Conservation (phyloP, 2,329 filamentous ascomycete species). For the Trichophyton benhamiae region DNA sequence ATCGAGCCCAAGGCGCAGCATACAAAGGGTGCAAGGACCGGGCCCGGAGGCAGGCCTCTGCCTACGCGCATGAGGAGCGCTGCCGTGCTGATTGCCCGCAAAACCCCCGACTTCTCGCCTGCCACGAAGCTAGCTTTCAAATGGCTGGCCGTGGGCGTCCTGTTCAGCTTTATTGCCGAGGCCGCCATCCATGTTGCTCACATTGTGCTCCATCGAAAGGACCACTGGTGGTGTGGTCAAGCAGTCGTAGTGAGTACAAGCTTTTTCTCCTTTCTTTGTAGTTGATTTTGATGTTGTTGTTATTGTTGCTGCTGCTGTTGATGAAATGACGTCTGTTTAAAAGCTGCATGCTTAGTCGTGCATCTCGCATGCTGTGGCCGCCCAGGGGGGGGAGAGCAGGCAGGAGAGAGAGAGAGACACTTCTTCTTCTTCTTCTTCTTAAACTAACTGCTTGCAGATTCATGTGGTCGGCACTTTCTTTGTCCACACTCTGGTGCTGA, state of each 20-base stretch:
- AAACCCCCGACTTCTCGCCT: slow-evolving; percentile 48
- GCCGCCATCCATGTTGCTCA: slow-evolving; percentile 61
- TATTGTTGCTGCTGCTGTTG: too few relatives aligned
- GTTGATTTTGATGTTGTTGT: too few relatives aligned
- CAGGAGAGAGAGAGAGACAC: not conserved
- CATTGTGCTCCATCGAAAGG: slow-evolving; percentile 52
- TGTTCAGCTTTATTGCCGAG: slow-evolving; percentile 65
- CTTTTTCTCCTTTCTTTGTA: not conserved
- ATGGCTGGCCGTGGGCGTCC: slow-evolving; percentile 57
- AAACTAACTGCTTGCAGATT: slow-evolving; percentile 43
- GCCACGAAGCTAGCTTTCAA: slow-evolving; percentile 60
- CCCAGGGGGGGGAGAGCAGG: not conserved
- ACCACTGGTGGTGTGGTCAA: slow-evolving; percentile 74
- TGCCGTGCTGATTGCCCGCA: slow-evolving; percentile 38
- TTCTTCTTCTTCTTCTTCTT: not conserved
- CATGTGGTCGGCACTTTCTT: slow-evolving; percentile 77
- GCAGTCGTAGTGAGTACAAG: slow-evolving; percentile 52
- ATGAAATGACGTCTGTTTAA: not conserved
- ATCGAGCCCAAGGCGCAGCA: slow-evolving; percentile 36
- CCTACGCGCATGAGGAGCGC: slow-evolving; percentile 49
- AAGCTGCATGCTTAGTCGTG: slow-evolving; percentile 3
- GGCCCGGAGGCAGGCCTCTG: slow-evolving; percentile 81
- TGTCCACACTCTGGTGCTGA: slow-evolving; percentile 71
- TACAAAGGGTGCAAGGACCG: slow-evolving; percentile 38
- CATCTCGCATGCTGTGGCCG: not conserved